These are phyloP conservation scores for Trichoderma gracile DNA, from an alignment of 2,329 filamentous ascomycete species.

Conservation along the genomic window DNA sequence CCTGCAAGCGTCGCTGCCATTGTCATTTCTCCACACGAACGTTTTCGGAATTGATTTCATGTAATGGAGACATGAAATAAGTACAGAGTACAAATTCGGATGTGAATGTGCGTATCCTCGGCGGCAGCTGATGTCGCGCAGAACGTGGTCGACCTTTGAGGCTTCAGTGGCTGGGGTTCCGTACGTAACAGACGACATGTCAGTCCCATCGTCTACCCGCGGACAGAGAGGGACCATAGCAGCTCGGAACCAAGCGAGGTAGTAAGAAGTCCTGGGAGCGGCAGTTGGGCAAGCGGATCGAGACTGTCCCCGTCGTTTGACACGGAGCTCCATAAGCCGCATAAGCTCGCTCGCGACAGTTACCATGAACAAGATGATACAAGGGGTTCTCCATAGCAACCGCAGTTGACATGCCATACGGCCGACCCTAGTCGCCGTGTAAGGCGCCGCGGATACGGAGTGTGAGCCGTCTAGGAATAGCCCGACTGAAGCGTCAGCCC, in stretches of 20 bases:
- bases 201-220: conserved; percentile 2
- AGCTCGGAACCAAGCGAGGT: background rate
- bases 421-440: background rate
- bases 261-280: background rate
- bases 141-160: background rate
- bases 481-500: conserved; percentile 16
- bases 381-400: background rate
- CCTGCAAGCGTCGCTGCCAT: no score
- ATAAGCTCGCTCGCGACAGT: background rate
- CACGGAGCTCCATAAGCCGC: background rate
- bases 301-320: background rate
- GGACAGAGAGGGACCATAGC: background rate
- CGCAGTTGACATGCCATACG: background rate
- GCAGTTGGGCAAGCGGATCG: background rate
- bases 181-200: background rate
- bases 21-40: background rate
- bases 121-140: background rate
- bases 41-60: background rate
- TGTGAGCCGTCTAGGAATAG: background rate
- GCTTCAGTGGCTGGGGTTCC: background rate
- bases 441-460: conserved; percentile 5
- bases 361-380: background rate
- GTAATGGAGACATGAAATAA: no score
- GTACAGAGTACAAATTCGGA: no score
- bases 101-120: background rate